Evolutionary conservation across 2,329 filamentous ascomycete species (phyloP), one percentile per base, ranked within the genome.

Genomic region (Decorospora gaudefroyi): DNA sequence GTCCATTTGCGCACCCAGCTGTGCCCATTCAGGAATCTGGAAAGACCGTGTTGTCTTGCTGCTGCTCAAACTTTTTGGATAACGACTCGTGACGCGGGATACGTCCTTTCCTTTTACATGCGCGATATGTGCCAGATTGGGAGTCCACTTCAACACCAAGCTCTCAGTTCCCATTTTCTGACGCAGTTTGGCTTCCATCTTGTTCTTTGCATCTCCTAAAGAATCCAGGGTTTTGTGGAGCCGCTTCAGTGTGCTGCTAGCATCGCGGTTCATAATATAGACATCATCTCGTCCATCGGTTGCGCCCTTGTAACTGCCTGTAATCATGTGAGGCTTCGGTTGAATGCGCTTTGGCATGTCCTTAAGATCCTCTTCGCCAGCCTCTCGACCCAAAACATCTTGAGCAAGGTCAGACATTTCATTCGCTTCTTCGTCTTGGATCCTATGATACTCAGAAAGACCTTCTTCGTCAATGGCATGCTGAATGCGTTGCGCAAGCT

Each of bases 401-500:
- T 90, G 82, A 4, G 89, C 89, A 33, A 95, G 75, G 1, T 82
- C 81, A 16, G 88, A 81, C 59, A 93, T 83, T 48, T 86, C 81
- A 13, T 78, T 82, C 0, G 84, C 83, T 51, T 88, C 83, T 38
- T 80, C 83, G 49, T 92, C 85, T 56, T 93, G 84, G 1, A 86
- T 78, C 23, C 86, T 81, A 59, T 96, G 91, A 59, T 88, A 85
- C 55, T 88, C 83, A 11, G 84, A 78, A n/a, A 97, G 75, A 0
- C 90, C 89, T 51, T 96, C 91, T 71, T 97, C 93, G 61, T 99
- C 93, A 45, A 99, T 95, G 3, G 92, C 85, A 2, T 80, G 76
- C 35, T 80, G 74, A 46, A 99, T 96, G 15, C 79, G 80, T 15
- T 76, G 72, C 2, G 91, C 88, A 4, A 97, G 79, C 28, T 80